A percentile compares a stretch with the other conserved stretches of the same genome.
These are phyloP conservation scores for Durio zibethinus DNA, from an alignment of 345 rosid species.

Conservation along the genomic window DNA sequence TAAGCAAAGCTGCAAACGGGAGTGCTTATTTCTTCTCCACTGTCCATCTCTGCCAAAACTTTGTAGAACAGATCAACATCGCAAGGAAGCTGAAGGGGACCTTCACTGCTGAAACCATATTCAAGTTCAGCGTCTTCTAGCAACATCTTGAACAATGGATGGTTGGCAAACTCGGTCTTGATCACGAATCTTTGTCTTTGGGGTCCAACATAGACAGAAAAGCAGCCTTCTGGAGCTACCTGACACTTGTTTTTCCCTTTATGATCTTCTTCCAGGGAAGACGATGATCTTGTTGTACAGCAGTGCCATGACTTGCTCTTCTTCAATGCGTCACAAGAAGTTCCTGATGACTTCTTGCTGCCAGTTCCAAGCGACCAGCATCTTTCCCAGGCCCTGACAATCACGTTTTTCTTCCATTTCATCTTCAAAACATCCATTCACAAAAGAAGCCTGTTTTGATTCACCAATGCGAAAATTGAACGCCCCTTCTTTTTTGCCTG, in stretches of 20 bases:
- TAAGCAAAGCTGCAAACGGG: conserved; percentile 23
- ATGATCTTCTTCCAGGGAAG: not conserved
- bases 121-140: conserved; percentile 75
- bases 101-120: conserved; percentile 53
- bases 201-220: conserved; percentile 73
- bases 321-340: conserved; percentile 11
- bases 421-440: conserved; percentile 34
- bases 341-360: conserved; percentile 4
- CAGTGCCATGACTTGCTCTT: conserved; percentile 58
- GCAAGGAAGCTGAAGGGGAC: conserved; percentile 76
- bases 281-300: not conserved
- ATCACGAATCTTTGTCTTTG: conserved; percentile 49
- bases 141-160: conserved; percentile 64
- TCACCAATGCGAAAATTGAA: not conserved
- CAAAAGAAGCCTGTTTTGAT: not conserved
- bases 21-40: conserved; percentile 15
- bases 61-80: conserved; percentile 59
- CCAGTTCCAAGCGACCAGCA: conserved; percentile 40
- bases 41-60: conserved; percentile 50
- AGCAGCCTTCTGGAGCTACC: conserved; percentile 55
- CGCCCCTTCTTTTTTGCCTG: not conserved
- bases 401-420: conserved; percentile 42
- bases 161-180: conserved; percentile 50
- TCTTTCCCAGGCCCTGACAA: conserved; percentile 58
- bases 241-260: conserved; percentile 8